phyloP scores from a whole-genome alignment of 2,329 filamentous ascomycete species.

The Talaromyces sp. region DNA sequence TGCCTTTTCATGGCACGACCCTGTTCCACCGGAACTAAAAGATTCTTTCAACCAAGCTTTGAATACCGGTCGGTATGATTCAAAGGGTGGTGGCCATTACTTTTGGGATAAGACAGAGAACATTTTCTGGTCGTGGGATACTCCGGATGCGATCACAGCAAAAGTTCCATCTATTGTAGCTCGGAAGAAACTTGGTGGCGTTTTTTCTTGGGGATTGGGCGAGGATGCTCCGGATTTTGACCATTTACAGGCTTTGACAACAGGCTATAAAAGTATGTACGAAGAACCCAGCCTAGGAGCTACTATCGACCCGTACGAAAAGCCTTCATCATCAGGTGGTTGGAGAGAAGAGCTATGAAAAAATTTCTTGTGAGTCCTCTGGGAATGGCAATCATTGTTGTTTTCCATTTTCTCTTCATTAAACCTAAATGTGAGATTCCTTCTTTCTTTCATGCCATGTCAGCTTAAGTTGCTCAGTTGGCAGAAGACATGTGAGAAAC shows the following conservation, averaged over 20 bases:
- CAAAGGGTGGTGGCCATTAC: conserved; percentile 38
- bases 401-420: background rate
- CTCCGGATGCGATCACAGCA: conserved; percentile 39
- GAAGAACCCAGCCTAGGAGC: background rate
- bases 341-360: conserved; percentile 4
- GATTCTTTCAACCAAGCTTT: conserved; percentile 41
- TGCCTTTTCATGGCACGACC: conserved; percentile 38
- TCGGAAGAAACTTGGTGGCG: conserved; percentile 41
- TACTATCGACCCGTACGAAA: background rate
- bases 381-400: background rate
- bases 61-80: conserved; percentile 31
- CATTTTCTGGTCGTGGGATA: conserved; percentile 55
- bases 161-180: conserved; percentile 45
- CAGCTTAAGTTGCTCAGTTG: background rate
- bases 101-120: conserved; percentile 44
- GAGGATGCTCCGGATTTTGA: conserved; percentile 37
- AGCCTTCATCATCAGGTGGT: background rate
- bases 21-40: conserved; percentile 26
- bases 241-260: conserved; percentile 30
- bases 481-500: background rate
- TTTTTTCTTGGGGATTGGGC: conserved; percentile 51
- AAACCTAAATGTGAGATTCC: too few species aligned
- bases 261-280: background rate
- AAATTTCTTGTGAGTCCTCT: background rate
- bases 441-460: too few species aligned